Percentiles rank a stretch among this genome's conserved stretches.
Evolutionary conservation across 106 monocot species (phyloP).

Genomic region (Apostasia ramifera): DNA sequence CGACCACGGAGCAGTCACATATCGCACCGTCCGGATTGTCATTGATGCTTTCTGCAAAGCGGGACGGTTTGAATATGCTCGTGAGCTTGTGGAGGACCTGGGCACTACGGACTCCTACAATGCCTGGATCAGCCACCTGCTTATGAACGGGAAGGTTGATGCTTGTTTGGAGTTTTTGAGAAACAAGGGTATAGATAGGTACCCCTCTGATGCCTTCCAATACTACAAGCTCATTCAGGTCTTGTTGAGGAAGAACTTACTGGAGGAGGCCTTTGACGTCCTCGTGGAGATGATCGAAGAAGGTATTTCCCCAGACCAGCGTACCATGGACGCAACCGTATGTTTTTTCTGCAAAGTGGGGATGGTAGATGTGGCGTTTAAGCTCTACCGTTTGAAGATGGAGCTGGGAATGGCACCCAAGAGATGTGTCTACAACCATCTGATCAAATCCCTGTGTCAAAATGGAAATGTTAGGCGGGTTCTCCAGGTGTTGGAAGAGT

Average conservation of each 20-base stretch:
- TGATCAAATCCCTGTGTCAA: conserved; percentile 66
- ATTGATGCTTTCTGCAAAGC: conserved; percentile 45
- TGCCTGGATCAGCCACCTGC: conserved; percentile 35
- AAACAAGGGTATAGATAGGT: conserved; percentile 49
- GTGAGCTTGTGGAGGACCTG: conserved; percentile 43
- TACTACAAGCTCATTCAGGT: conserved; percentile 44
- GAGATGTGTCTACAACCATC: conserved; percentile 36
- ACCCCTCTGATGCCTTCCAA: conserved; percentile 24
- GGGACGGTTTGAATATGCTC: conserved; percentile 43
- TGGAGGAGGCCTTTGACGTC: conserved; percentile 55
- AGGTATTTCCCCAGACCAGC: conserved; percentile 44
- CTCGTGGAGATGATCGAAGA: conserved; percentile 78
- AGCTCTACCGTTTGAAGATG: conserved; percentile 44
- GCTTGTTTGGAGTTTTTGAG: conserved; percentile 48
- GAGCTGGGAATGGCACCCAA: conserved; percentile 67
- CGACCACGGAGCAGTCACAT: neutral
- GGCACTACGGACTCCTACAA: conserved; percentile 31
- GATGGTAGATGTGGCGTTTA: conserved; percentile 56
- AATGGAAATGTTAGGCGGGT: conserved; percentile 39
- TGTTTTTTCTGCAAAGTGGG: conserved; percentile 95
- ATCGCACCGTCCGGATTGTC: conserved; percentile 24
- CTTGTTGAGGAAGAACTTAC: conserved; percentile 39
- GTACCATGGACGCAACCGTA: conserved; percentile 57
- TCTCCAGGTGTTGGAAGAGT: conserved; percentile 50
- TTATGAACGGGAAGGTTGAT: conserved; percentile 28